Percentiles rank a stretch among this genome's conserved stretches.
phyloP scores from a whole-genome alignment of 305 asterid species.

The Solanum hybrid region DNA sequence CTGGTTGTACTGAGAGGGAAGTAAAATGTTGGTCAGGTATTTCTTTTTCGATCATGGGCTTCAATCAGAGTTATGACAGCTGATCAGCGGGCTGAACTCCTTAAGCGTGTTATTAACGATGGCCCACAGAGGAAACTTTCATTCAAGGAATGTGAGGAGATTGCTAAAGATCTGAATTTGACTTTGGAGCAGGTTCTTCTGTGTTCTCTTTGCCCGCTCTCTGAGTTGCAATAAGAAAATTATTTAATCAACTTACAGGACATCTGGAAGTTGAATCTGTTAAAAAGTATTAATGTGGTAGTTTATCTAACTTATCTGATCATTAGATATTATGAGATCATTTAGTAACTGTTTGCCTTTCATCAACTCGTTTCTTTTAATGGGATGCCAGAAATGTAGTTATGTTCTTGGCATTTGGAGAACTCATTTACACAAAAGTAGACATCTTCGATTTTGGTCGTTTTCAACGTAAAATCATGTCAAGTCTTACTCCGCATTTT shows the following conservation, averaged over 20 bases:
- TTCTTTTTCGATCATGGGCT: constrained; percentile 65
- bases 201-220: constrained; percentile 17
- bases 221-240: constrained; percentile 4
- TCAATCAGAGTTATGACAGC: constrained; percentile 65
- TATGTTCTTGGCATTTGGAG: not conserved
- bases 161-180: constrained; percentile 79
- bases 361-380: not conserved
- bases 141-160: constrained; percentile 55
- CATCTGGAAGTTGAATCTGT: not conserved
- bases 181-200: constrained; percentile 78
- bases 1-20: constrained; percentile 16
- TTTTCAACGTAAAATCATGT: not conserved
- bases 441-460: not conserved
- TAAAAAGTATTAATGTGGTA: not conserved
- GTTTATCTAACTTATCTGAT: not conserved
- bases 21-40: constrained; percentile 42
- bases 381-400: not conserved
- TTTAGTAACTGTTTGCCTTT: not conserved
- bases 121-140: constrained; percentile 60
- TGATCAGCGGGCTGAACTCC: constrained; percentile 65
- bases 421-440: not conserved
- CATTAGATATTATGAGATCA: not conserved
- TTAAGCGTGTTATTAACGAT: constrained; percentile 43
- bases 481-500: not conserved
- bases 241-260: not conserved